Conservation (phyloP, 441 rosid genomes). For the Mallotus repandus region DNA sequence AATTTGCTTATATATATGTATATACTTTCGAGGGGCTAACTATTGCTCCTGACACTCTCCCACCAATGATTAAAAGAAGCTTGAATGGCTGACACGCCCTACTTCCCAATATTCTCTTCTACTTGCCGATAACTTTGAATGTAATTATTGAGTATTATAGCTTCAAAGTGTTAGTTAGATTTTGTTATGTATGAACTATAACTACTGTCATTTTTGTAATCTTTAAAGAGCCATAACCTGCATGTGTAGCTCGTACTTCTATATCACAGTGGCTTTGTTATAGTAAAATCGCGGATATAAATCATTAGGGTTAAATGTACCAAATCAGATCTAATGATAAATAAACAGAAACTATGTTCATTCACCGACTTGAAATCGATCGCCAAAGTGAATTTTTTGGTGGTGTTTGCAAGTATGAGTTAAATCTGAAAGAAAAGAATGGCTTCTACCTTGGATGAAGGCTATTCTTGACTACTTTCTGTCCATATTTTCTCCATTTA, state of each 20-base stretch:
- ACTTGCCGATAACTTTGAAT: conserved; percentile 12
- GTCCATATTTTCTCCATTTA: conserved; percentile 98
- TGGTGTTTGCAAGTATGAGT: too few species aligned
- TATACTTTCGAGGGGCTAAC: neutral
- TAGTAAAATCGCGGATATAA: neutral
- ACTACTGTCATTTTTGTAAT: neutral
- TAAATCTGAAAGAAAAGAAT: neutral
- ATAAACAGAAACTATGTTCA: neutral
- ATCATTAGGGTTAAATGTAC: neutral
- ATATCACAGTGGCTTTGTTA: neutral
- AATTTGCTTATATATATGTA: neutral
- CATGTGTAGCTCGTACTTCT: conserved; percentile 4
- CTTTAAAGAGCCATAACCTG: neutral
- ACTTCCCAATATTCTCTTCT: conserved; percentile 26
- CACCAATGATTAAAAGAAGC: conserved; percentile 27
- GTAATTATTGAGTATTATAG: conserved; percentile 8
- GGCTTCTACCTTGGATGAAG: conserved; percentile 82
- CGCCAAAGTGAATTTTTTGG: too few species aligned
- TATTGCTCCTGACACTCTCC: conserved; percentile 12
- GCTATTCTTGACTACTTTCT: conserved; percentile 95
- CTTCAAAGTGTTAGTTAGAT: conserved; percentile 9
- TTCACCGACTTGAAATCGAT: too few species aligned
- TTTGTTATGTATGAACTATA: neutral
- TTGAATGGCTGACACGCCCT: conserved; percentile 27
- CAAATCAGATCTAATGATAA: neutral